Percentiles rank a stretch among this genome's conserved stretches.
These are phyloP conservation scores for Eimeria tenella DNA, from an alignment of 169 alveolate species.

Conservation along the genomic window DNA sequence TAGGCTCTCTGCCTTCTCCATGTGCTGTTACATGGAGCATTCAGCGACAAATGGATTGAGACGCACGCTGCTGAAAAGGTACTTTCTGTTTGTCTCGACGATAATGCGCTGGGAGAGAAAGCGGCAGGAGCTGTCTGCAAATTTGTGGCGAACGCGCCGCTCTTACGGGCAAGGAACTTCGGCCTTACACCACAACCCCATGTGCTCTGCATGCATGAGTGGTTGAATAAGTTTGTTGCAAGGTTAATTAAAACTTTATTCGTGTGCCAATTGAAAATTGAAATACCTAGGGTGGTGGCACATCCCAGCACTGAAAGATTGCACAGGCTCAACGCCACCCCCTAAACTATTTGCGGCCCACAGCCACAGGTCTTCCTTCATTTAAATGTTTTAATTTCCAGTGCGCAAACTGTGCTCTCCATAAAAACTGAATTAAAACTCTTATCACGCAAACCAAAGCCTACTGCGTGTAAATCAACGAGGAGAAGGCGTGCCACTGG, in stretches of 20 bases:
- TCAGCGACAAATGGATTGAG: background rate
- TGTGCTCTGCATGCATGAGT: background rate
- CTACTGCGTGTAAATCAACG: background rate
- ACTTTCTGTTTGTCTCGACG: background rate
- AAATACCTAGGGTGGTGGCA: too few species aligned
- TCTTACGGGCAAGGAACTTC: constrained; percentile 24
- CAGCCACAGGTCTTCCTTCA: too few species aligned
- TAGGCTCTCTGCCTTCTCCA: background rate
- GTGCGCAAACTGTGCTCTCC: too few species aligned
- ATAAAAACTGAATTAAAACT: background rate
- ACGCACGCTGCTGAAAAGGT: background rate
- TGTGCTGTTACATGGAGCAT: background rate
- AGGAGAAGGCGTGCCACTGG: background rate
- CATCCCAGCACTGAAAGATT: too few species aligned
- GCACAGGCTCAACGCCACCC: too few species aligned
- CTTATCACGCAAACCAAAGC: background rate
- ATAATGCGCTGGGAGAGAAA: constrained; percentile 43
- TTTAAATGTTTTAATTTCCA: too few species aligned
- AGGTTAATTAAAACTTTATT: background rate
- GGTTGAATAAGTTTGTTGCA: background rate
- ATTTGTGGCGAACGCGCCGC: background rate
- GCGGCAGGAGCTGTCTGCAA: constrained; percentile 13
- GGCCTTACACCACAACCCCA: background rate
- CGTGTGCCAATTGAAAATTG: too few species aligned
- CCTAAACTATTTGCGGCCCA: too few species aligned